A percentile compares a stretch with the other conserved stretches of the same genome.
Conservation (phyloP, 371 early-diverging fungal genomes). For the Syncephalastrum monosporum region DNA sequence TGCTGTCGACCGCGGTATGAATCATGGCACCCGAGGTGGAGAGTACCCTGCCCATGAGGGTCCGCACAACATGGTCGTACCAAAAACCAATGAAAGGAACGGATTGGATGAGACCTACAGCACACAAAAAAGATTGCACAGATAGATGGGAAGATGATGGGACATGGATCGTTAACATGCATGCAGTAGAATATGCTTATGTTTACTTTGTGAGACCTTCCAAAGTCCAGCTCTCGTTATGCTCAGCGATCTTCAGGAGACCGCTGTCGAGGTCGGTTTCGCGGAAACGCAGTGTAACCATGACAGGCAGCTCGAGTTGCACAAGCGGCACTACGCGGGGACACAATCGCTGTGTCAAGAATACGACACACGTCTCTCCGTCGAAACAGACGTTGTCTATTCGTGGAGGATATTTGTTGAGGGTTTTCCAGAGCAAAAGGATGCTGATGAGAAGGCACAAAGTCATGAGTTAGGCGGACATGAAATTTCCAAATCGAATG, state of each 20-base stretch:
- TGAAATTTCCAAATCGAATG: conserved; percentile 2
- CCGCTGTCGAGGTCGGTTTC: conserved; percentile 25
- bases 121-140: not conserved
- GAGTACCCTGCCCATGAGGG: conserved; percentile 14
- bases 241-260: conserved; percentile 14
- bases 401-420: conserved; percentile 18
- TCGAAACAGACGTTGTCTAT: conserved; percentile 20
- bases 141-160: not conserved
- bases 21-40: conserved; percentile 11
- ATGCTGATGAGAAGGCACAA: conserved; percentile 1
- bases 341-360: conserved; percentile 21
- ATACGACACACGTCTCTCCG: conserved; percentile 19
- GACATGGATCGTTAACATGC: not conserved
- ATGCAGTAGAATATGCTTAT: not conserved
- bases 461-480: not conserved
- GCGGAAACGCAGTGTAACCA: conserved; percentile 16
- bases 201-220: conserved; percentile 16
- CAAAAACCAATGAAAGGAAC: conserved; percentile 14
- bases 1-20: conserved; percentile 6
- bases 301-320: conserved; percentile 18
- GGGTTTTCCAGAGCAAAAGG: conserved; percentile 22
- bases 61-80: conserved; percentile 13
- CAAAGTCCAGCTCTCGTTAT: conserved; percentile 26
- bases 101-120: conserved; percentile 9
- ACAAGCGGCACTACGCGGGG: conserved; percentile 23